These are phyloP conservation scores for Fusarium sublunatum DNA, from an alignment of 2,329 filamentous ascomycete species.

Conservation along the genomic window DNA sequence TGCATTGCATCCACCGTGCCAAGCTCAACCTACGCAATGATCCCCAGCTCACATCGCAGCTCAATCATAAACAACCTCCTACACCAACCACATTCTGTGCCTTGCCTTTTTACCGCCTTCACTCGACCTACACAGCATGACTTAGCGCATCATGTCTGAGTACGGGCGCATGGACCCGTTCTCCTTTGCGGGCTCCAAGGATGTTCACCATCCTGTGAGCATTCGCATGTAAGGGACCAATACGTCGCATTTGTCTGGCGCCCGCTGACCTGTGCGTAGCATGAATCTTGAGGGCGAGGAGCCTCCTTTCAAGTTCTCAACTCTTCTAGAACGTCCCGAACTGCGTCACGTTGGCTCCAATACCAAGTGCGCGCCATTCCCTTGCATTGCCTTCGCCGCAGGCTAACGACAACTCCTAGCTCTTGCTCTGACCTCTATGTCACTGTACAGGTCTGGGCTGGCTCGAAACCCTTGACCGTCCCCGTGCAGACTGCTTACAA, in stretches of 20 bases:
- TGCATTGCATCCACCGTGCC: neutral
- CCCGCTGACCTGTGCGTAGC: constrained; percentile 48
- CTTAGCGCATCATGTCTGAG: constrained; percentile 52
- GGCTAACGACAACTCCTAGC: constrained; percentile 58
- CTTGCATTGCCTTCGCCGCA: neutral
- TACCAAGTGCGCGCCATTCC: constrained; percentile 65
- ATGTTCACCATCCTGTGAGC: constrained; percentile 78
- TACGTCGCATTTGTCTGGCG: neutral
- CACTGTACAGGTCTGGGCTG: constrained; percentile 92
- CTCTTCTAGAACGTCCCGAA: constrained; percentile 80
- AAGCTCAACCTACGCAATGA: constrained; percentile 3
- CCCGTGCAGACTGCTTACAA: constrained; percentile 94
- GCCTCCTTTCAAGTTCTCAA: constrained; percentile 65
- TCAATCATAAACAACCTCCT: constrained; percentile 1
- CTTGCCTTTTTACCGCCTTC: neutral
- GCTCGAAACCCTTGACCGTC: constrained; percentile 93
- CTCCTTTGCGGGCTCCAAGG: constrained; percentile 91
- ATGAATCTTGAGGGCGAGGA: constrained; percentile 62
- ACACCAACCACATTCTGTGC: neutral
- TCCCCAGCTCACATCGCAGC: constrained; percentile 16
- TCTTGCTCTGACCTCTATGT: constrained; percentile 90
- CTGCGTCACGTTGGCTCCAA: constrained; percentile 90
- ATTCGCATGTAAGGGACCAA: constrained; percentile 66
- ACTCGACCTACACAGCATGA: constrained; percentile 36
- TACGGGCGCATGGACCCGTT: constrained; percentile 85